Conservation (phyloP, 2,329 filamentous ascomycete species). For the Trichoderma pleuroti region DNA sequence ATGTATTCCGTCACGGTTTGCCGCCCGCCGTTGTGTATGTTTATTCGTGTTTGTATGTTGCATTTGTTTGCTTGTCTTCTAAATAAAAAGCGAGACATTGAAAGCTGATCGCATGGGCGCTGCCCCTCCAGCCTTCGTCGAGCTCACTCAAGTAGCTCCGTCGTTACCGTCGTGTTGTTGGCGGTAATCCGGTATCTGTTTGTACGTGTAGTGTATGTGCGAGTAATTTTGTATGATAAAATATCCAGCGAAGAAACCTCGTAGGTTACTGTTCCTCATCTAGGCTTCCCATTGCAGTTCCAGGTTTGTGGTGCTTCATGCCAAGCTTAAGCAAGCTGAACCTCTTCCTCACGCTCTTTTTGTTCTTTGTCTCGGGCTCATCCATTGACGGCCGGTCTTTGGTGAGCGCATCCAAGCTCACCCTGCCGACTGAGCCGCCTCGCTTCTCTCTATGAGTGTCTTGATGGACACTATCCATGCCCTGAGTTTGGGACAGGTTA, state of each 20-base stretch:
- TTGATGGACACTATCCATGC: constrained; percentile 28
- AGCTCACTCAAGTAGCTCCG: not conserved
- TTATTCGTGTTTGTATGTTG: not conserved
- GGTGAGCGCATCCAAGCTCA: constrained; percentile 30
- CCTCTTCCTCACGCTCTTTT: constrained; percentile 69
- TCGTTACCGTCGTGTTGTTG: not conserved
- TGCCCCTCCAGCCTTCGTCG: not conserved
- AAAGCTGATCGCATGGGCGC: not conserved
- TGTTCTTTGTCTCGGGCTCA: constrained; percentile 40
- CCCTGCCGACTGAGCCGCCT: constrained; percentile 27
- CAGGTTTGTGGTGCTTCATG: constrained; percentile 61
- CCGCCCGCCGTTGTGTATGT: not conserved
- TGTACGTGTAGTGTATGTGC: not conserved
- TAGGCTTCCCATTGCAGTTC: constrained; percentile 50
- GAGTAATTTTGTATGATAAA: not conserved
- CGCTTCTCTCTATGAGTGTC: constrained; percentile 22
- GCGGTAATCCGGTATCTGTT: not conserved
- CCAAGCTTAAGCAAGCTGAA: constrained; percentile 74
- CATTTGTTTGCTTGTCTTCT: not conserved
- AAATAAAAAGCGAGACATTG: not conserved
- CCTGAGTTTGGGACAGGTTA: constrained; percentile 45
- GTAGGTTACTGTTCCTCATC: constrained; percentile 48
- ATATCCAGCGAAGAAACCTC: not conserved
- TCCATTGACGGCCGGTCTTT: constrained; percentile 27
- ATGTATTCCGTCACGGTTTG: not conserved